Conservation (phyloP, 2,329 filamentous ascomycete genomes). For the Tympanopsis confertula region DNA sequence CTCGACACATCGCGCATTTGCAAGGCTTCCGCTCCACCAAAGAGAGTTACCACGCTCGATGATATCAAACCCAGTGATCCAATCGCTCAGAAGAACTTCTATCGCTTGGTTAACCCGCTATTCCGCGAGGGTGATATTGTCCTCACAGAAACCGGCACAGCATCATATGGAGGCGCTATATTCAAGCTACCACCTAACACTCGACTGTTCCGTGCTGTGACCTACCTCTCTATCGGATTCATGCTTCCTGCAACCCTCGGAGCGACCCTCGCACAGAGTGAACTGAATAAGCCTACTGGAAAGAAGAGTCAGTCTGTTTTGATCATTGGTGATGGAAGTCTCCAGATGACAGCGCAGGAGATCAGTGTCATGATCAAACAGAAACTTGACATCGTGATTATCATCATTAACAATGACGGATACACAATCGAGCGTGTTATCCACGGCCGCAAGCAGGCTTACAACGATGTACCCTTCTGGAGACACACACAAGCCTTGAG, state of each 20-base stretch:
- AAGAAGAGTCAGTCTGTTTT: constrained; percentile 35
- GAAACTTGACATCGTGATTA: constrained; percentile 32
- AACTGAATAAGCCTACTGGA: constrained; percentile 19
- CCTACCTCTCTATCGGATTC: constrained; percentile 49
- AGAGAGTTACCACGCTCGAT: neutral
- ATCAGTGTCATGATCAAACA: constrained; percentile 49
- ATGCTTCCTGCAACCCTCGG: constrained; percentile 46
- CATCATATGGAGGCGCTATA: constrained; percentile 38
- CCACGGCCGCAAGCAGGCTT: constrained; percentile 36
- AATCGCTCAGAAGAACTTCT: constrained; percentile 34
- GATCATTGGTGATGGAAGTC: constrained; percentile 51
- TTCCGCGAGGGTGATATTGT: constrained; percentile 40
- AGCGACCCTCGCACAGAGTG: constrained; percentile 38
- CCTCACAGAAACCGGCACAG: constrained; percentile 45
- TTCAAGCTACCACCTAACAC: constrained; percentile 35
- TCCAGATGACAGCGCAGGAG: constrained; percentile 57
- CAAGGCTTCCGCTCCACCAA: neutral
- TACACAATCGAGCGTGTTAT: constrained; percentile 48
- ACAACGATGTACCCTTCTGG: constrained; percentile 44
- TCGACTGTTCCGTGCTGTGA: constrained; percentile 35
- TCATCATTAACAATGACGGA: constrained; percentile 47
- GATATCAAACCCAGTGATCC: constrained; percentile 11
- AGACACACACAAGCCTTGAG: constrained; percentile 32
- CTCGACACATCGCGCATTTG: constrained; percentile 10
- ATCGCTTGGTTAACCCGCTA: constrained; percentile 30